phyloP scores from a whole-genome alignment of 2,329 filamentous ascomycete species.

The Diaporthe amygdali region DNA sequence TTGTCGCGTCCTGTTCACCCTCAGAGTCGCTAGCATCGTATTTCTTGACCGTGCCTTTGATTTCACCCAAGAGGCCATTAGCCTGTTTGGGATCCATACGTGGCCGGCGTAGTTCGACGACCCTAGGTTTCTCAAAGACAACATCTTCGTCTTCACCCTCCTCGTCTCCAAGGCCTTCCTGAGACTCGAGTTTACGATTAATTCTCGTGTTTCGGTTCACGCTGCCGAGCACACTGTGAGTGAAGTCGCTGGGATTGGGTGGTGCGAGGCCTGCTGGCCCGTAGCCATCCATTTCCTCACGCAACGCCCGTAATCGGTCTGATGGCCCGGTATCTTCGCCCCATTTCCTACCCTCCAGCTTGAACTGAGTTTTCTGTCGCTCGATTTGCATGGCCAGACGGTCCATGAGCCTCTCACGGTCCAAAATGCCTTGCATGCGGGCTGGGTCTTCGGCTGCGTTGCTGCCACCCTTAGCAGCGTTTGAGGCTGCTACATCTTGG shows the following conservation, averaged over 20 bases:
- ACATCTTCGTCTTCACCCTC: conserved; percentile 63
- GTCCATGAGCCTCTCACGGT: conserved; percentile 91
- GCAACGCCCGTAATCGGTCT: conserved; percentile 87
- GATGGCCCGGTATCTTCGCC: conserved; percentile 82
- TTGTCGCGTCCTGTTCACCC: conserved; percentile 71
- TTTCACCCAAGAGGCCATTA: conserved; percentile 71
- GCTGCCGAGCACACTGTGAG: conserved; percentile 75
- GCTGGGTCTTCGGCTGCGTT: conserved; percentile 69
- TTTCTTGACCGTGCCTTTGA: conserved; percentile 76
- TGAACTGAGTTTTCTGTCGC: conserved; percentile 96
- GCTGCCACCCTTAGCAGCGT: conserved; percentile 65
- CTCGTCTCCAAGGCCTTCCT: conserved; percentile 43
- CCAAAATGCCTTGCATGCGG: conserved; percentile 89
- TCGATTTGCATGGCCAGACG: conserved; percentile 94
- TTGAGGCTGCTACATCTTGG: conserved; percentile 92
- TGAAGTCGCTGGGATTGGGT: conserved; percentile 64
- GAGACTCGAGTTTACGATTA: conserved; percentile 37
- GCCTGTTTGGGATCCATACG: conserved; percentile 67
- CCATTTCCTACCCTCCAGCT: conserved; percentile 93
- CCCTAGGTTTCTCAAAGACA: conserved; percentile 77
- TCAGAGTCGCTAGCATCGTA: conserved; percentile 78
- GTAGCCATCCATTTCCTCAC: conserved; percentile 87
- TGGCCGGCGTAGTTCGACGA: conserved; percentile 81
- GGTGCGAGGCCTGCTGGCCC: conserved; percentile 52
- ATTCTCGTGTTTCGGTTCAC: conserved; percentile 67